These are phyloP conservation scores for Suhomyces pyralidae DNA, from an alignment of 805 yeast genomes.

Conservation along the genomic window DNA sequence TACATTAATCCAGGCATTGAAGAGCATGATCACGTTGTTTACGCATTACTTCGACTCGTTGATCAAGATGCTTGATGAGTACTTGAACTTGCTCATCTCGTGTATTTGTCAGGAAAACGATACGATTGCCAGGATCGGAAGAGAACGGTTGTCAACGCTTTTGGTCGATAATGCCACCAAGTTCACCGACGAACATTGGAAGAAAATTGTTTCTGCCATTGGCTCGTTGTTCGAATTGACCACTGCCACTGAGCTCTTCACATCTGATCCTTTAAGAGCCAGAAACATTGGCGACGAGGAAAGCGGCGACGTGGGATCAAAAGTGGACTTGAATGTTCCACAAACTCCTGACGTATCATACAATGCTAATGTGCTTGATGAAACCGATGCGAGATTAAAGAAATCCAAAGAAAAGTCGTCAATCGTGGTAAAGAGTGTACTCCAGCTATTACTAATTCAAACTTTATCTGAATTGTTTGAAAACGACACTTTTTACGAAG, in stretches of 20 bases:
- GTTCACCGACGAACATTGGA: conserved; percentile 73
- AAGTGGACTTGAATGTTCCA: conserved; percentile 8
- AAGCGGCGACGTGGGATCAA: conserved; percentile 22
- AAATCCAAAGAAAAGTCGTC: conserved; percentile 60
- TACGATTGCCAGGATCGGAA: conserved; percentile 92
- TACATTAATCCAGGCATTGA: conserved; percentile 90
- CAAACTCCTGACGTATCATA: conserved; percentile 4
- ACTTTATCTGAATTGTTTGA: conserved; percentile 78
- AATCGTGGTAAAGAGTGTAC: conserved; percentile 87
- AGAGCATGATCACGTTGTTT: conserved; percentile 81
- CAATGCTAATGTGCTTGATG: conserved; percentile 11
- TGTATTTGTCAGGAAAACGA: conserved; percentile 97
- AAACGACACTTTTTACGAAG: conserved; percentile 60
- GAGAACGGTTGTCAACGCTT: conserved; percentile 79
- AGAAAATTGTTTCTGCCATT: conserved; percentile 60
- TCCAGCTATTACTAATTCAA: conserved; percentile 87
- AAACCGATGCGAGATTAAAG: conserved; percentile 36
- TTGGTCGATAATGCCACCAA: conserved; percentile 69
- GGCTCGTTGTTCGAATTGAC: conserved; percentile 72
- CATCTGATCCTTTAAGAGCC: conserved; percentile 47
- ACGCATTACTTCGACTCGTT: conserved; percentile 78
- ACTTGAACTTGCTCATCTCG: conserved; percentile 70
- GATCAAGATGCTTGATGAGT: conserved; percentile 72
- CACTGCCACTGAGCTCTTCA: conserved; percentile 81
- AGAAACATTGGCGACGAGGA: conserved; percentile 21